These are phyloP conservation scores for Leishmania guyanensis DNA, from an alignment of 208 protist species.

Conservation along the genomic window DNA sequence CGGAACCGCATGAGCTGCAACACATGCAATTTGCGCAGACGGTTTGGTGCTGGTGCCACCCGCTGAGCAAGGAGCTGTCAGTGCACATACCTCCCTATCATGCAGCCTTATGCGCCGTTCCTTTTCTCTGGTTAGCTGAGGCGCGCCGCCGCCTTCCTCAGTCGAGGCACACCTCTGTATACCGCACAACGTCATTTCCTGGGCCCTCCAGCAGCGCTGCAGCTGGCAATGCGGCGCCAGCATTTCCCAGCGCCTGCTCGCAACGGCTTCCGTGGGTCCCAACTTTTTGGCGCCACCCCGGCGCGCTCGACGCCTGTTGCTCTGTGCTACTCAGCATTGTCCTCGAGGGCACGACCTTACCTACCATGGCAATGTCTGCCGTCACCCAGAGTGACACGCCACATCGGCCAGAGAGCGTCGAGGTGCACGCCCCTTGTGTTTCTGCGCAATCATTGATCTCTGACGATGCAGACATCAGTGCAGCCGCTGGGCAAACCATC, in stretches of 20 bases:
- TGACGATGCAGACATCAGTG: background rate
- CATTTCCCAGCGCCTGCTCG: no score
- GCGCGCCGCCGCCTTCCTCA: background rate
- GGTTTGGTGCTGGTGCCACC: conserved; percentile 29
- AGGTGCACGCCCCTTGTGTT: background rate
- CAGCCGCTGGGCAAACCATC: conserved; percentile 19
- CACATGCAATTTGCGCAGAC: background rate
- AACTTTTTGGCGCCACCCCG: conserved; percentile 62
- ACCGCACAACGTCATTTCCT: background rate
- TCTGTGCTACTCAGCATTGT: conserved; percentile 60
- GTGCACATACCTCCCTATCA: conserved; percentile 20
- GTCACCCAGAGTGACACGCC: background rate
- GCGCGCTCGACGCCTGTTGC: conserved; percentile 50
- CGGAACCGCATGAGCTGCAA: background rate
- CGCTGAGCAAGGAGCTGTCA: conserved; percentile 11
- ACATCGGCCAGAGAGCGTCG: background rate
- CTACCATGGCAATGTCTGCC: background rate
- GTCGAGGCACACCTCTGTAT: background rate
- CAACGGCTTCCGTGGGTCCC: conserved; percentile 15
- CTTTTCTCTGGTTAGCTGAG: conserved; percentile 4
- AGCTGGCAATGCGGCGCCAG: background rate
- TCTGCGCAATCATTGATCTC: background rate
- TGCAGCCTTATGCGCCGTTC: conserved; percentile 20
- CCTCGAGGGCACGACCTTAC: conserved; percentile 16
- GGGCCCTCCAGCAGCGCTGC: background rate